Evolutionary conservation across 345 rosid genomes (phyloP), one percentile per base, ranked within the genome.

Genomic region (Alliaria petiolata): DNA sequence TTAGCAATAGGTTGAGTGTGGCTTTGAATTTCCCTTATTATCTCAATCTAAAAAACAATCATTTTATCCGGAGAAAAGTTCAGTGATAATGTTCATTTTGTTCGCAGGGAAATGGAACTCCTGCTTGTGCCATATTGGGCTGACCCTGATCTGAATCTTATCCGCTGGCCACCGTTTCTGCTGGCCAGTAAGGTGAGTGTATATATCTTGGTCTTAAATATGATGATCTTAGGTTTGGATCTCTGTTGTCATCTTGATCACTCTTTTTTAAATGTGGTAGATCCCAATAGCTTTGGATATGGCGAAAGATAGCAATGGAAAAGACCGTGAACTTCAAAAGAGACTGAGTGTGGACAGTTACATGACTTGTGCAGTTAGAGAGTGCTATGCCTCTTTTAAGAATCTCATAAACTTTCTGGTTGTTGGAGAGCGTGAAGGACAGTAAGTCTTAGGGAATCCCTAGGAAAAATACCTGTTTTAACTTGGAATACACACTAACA

Each of bases 231-330:
- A 44, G n/a, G 36, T 57, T 28, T 59, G 2, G 35, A 10, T 35
- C 39, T 20, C 20, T 53, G 15, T 14, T 62, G 26, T n/a, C 46
- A 2, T 46, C 10, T 56, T 38, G 14, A 15, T 65, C 64, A 38
- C 39, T 34, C 43, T 4, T 49, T 45, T 40, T 30, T 72, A 14
- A 56, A 16, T 73, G n/a, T 31, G 49, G 33, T 75, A 85, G 88
- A 83, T 85, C 33, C 88, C 88, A 53, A 82, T 82, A 77, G 88
- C 88, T 65, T 70, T 85, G 82, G 86, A 85, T 77, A 85, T 85
- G 88, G 88, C 88, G 20, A 81, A 83, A 71, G 84, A 85, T 61
- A 82, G 84, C 82, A 77, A 79, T 4, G 70, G 79, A 57, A 85
- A 83, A 49, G 86, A 83, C 15, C 69, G 83, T 43, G 88, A 82